Evolutionary conservation across 176 grass and related monocot species (phyloP).

Genomic region (Musa troglodytarum): DNA sequence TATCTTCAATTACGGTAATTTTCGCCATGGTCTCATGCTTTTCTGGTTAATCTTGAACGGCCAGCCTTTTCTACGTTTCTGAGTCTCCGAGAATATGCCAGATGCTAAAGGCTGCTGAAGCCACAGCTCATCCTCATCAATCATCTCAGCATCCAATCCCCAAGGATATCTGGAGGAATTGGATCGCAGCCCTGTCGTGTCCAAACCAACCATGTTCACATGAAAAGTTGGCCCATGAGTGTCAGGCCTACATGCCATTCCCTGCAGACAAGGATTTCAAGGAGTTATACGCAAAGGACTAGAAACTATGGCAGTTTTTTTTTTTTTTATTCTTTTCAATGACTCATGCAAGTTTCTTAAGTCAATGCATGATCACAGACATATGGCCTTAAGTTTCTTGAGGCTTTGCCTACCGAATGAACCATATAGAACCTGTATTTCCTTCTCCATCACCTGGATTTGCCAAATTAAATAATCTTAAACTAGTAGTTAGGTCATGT

Average conservation of each 20-base stretch:
- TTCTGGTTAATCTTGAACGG: conserved; percentile 88
- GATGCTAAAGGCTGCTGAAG: conserved; percentile 85
- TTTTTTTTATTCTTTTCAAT: neutral
- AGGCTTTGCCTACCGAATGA: neutral
- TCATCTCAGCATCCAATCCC: conserved; percentile 85
- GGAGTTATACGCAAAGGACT: neutral
- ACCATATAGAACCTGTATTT: neutral
- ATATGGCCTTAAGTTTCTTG: neutral
- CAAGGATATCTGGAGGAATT: conserved; percentile 70
- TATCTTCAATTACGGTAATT: conserved; percentile 28
- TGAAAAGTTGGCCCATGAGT: conserved; percentile 90
- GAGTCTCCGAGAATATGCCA: conserved; percentile 73
- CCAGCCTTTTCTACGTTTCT: conserved; percentile 91
- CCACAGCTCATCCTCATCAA: conserved; percentile 71
- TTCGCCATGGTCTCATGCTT: conserved; percentile 71
- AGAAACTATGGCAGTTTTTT: neutral
- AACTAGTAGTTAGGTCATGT: no score
- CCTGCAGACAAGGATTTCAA: conserved; percentile 29
- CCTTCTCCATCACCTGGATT: neutral
- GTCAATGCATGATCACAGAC: neutral
- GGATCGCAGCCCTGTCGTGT: conserved; percentile 64
- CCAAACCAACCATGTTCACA: conserved; percentile 89
- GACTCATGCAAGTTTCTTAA: neutral
- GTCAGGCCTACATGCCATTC: conserved; percentile 93
- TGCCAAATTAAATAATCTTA: no score